Conservation (phyloP, 441 rosid species). For the Gossypium lobatum region DNA sequence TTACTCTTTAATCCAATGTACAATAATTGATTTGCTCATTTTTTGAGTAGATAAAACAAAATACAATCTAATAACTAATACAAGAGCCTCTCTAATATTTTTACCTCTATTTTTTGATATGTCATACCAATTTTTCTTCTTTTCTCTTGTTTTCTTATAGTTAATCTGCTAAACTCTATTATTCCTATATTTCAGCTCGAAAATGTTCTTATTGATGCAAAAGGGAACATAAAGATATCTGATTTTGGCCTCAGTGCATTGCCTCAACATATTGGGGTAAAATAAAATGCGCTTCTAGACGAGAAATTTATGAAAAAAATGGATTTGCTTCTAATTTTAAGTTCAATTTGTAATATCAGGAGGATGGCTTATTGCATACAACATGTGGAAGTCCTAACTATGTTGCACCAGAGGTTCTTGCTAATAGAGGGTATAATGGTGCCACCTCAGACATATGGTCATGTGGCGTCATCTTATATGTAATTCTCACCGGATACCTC, state of each 20-base stretch:
- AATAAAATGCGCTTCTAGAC: slow-evolving; percentile 13
- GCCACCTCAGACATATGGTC: slow-evolving; percentile 93
- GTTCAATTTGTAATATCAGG: slow-evolving; percentile 32
- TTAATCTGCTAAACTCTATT: background rate
- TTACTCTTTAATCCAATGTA: too few species aligned
- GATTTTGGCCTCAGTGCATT: slow-evolving; percentile 97
- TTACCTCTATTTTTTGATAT: background rate
- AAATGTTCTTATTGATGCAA: slow-evolving; percentile 76
- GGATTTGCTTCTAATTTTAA: background rate
- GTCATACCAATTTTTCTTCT: background rate
- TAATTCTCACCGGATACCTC: slow-evolving; percentile 73
- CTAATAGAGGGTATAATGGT: slow-evolving; percentile 88
- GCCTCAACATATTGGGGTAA: slow-evolving; percentile 86
- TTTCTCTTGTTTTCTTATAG: background rate
- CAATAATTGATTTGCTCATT: too few species aligned
- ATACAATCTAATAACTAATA: too few species aligned
- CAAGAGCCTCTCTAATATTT: too few species aligned
- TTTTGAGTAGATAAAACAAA: too few species aligned
- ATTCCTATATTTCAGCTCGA: slow-evolving; percentile 52
- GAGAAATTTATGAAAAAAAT: background rate
- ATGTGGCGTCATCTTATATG: slow-evolving; percentile 85
- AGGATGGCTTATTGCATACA: slow-evolving; percentile 85
- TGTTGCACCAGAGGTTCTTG: slow-evolving; percentile 85
- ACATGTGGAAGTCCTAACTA: slow-evolving; percentile 96
- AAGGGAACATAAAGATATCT: slow-evolving; percentile 78